Evolutionary conservation across 1,139 yeast genomes (phyloP).

Genomic region (Hemisphaericaspora subhashii): DNA sequence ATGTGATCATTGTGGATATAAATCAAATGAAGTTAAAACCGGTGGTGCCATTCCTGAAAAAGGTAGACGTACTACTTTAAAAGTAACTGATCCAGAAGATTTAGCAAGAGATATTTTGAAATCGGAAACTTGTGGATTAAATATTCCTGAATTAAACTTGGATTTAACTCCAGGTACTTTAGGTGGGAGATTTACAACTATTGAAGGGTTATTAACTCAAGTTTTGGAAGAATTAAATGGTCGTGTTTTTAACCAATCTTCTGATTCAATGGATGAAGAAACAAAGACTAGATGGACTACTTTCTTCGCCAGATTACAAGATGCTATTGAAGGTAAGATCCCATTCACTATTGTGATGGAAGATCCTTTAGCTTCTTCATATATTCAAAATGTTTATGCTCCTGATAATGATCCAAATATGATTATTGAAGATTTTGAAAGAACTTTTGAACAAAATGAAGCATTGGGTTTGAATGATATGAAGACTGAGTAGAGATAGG

Average conservation of each 20-base stretch:
- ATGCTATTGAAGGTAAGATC: conserved; percentile 80
- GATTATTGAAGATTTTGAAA: conserved; percentile 84
- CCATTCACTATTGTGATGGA: conserved; percentile 86
- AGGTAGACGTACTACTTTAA: conserved; percentile 74
- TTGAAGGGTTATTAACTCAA: conserved; percentile 89
- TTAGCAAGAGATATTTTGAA: conserved; percentile 91
- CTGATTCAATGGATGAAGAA: conserved; percentile 86
- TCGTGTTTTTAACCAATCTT: conserved; percentile 81
- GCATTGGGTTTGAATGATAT: conserved; percentile 89
- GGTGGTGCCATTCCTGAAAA: conserved; percentile 93
- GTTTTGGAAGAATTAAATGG: conserved; percentile 86
- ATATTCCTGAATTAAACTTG: conserved; percentile 81
- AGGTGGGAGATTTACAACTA: conserved; percentile 96
- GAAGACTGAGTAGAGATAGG: conserved; percentile 35
- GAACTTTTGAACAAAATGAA: conserved; percentile 86
- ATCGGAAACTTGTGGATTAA: conserved; percentile 88
- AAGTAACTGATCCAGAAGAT: conserved; percentile 89
- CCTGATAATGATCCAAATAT: conserved; percentile 98
- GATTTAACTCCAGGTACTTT: conserved; percentile 96
- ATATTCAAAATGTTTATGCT: conserved; percentile 95
- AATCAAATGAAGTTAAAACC: conserved; percentile 96
- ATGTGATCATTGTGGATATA: conserved; percentile 92
- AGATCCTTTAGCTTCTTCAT: conserved; percentile 94
- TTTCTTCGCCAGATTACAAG: conserved; percentile 72
- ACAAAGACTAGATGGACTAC: conserved; percentile 77